Conservation (phyloP, 2,329 filamentous ascomycete species). For the Beauveria bassiana region DNA sequence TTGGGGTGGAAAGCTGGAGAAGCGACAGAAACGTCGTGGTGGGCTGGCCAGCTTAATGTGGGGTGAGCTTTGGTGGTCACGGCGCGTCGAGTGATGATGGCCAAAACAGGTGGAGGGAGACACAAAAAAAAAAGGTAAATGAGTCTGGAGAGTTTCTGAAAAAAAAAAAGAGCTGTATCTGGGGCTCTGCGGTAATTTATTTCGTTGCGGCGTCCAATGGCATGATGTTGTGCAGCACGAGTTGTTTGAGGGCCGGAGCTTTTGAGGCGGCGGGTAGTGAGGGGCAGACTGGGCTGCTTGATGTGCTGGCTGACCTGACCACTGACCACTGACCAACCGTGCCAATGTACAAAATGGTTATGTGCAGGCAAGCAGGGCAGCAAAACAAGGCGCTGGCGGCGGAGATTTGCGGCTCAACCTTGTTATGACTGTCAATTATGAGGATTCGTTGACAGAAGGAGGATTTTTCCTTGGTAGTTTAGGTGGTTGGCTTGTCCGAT, state of each 20-base stretch:
- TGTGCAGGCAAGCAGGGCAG: not conserved
- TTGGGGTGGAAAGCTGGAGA: not conserved
- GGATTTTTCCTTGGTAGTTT: not conserved
- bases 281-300: not conserved
- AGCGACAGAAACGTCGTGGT: not conserved
- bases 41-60: constrained; percentile 3
- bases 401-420: constrained; percentile 3
- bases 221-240: constrained; percentile 9
- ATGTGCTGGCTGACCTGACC: not conserved
- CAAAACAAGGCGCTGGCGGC: constrained; percentile 1
- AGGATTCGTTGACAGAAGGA: not conserved
- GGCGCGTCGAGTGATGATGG: not conserved
- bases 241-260: constrained; percentile 1
- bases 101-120: not conserved
- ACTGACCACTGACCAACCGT: too few species aligned
- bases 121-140: not conserved
- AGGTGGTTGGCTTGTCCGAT: not conserved
- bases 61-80: not conserved
- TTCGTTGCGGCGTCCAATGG: constrained; percentile 4
- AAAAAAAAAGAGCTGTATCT: not conserved
- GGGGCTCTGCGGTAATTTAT: constrained; percentile 8
- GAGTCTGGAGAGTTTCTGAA: too few species aligned
- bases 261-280: not conserved
- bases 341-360: not conserved
- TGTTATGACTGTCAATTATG: not conserved